A percentile compares a stretch with the other conserved stretches of the same genome.
These are phyloP conservation scores for Heliamphora pulchella DNA, from an alignment of 179 eudicot species.

Conservation along the genomic window DNA sequence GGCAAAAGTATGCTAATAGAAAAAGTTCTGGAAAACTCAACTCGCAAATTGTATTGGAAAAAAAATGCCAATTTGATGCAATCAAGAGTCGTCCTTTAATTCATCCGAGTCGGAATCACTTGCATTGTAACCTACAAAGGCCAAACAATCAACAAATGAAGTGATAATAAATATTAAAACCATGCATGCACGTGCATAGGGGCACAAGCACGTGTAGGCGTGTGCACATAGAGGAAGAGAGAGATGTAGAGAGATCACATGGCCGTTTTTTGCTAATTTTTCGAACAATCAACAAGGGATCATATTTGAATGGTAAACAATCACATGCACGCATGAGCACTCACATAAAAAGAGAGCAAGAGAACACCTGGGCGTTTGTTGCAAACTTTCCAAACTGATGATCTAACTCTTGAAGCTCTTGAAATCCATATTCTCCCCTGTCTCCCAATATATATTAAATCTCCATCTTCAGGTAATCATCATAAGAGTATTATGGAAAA, in stretches of 20 bases:
- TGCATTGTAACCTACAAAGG: conserved; percentile 69
- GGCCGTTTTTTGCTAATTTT: no score
- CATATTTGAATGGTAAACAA: no score
- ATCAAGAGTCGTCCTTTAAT: conserved; percentile 37
- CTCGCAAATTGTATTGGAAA: conserved; percentile 12
- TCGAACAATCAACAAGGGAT: no score
- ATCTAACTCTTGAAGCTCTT: conserved; percentile 68
- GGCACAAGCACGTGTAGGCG: not conserved
- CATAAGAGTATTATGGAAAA: no score
- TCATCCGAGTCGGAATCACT: conserved; percentile 95
- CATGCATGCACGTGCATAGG: not conserved
- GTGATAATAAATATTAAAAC: not conserved
- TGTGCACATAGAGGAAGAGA: not conserved
- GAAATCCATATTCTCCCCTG: conserved; percentile 74
- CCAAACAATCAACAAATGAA: conserved; percentile 10
- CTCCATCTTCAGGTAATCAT: no score
- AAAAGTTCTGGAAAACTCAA: conserved; percentile 11
- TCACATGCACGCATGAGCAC: no score
- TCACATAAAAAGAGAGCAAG: no score
- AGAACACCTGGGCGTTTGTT: conserved; percentile 56
- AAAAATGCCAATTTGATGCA: conserved; percentile 15
- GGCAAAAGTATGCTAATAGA: not conserved
- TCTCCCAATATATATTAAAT: no score
- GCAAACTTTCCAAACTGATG: conserved; percentile 84
- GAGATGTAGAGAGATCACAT: conserved; percentile 21